phyloP scores from a whole-genome alignment of 2,329 filamentous ascomycete species.

The Pestalotiopsis sp. region DNA sequence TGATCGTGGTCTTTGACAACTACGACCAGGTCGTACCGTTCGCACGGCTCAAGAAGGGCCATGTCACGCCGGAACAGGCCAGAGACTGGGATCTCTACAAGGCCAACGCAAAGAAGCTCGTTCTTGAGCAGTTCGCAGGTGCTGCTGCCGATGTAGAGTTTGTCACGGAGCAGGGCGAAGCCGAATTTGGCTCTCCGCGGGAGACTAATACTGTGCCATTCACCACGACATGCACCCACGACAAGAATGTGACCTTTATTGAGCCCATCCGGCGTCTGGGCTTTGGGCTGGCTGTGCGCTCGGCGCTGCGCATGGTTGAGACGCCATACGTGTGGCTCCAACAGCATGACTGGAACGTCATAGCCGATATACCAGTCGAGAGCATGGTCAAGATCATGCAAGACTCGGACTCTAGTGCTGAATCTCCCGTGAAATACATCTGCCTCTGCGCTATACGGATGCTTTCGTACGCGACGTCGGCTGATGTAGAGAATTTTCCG shows the following conservation, averaged over 20 bases:
- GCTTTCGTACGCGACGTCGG: constrained; percentile 49
- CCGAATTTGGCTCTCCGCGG: constrained; percentile 48
- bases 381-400: constrained; percentile 48
- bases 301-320: constrained; percentile 43
- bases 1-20: constrained; percentile 53
- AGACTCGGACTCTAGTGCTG: constrained; percentile 26
- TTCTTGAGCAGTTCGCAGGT: constrained; percentile 30
- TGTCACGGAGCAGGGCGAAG: constrained; percentile 30
- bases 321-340: constrained; percentile 59
- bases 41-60: constrained; percentile 53
- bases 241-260: constrained; percentile 45
- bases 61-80: constrained; percentile 47
- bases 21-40: constrained; percentile 46
- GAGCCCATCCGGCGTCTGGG: constrained; percentile 47
- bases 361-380: constrained; percentile 43
- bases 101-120: constrained; percentile 43
- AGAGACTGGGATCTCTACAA: constrained; percentile 44
- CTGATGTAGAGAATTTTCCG: constrained; percentile 43
- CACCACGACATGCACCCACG: constrained; percentile 32
- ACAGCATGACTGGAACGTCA: constrained; percentile 57
- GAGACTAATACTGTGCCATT: constrained; percentile 38
- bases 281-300: constrained; percentile 54
- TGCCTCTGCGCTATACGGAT: constrained; percentile 54
- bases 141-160: constrained; percentile 2
- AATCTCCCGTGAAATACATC: constrained; percentile 48